These are phyloP conservation scores for Entomortierella chlamydospora DNA, from an alignment of 192 early-diverging fungal genomes.

Conservation along the genomic window DNA sequence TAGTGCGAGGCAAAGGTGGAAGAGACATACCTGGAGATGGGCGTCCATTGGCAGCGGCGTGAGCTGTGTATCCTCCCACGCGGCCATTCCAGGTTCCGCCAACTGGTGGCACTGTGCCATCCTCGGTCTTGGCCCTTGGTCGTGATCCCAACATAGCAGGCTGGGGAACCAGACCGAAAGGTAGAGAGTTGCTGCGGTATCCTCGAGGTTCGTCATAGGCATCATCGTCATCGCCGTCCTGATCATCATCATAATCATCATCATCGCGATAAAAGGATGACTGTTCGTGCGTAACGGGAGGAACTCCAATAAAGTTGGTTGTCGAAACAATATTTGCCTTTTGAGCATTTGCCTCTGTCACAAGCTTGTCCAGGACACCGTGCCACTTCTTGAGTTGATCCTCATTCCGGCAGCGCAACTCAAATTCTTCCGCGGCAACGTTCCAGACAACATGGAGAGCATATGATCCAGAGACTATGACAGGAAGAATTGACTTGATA, in stretches of 20 bases:
- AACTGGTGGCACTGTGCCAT: slow-evolving; percentile 33
- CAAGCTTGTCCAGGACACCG: slow-evolving; percentile 75
- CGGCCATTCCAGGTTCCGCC: slow-evolving; percentile 50
- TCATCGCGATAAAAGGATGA: slow-evolving; percentile 57
- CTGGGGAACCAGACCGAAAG: slow-evolving; percentile 46
- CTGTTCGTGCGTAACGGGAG: slow-evolving; percentile 32
- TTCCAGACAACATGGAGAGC: slow-evolving; percentile 86
- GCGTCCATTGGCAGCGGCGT: slow-evolving; percentile 25
- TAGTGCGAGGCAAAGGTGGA: slow-evolving; percentile 48
- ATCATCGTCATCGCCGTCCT: slow-evolving; percentile 54
- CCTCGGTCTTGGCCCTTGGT: slow-evolving; percentile 53
- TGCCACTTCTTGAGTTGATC: slow-evolving; percentile 96
- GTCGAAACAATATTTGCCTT: slow-evolving; percentile 50
- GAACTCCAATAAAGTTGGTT: slow-evolving; percentile 46
- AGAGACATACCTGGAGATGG: slow-evolving; percentile 52
- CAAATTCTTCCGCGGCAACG: slow-evolving; percentile 83
- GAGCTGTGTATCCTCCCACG: slow-evolving; percentile 30
- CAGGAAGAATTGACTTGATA: slow-evolving; percentile 64
- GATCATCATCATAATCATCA: slow-evolving; percentile 62
- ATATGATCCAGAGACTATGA: slow-evolving; percentile 59
- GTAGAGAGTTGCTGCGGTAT: slow-evolving; percentile 55
- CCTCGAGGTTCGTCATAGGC: slow-evolving; percentile 41
- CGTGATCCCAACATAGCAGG: slow-evolving; percentile 47
- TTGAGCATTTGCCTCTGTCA: slow-evolving; percentile 64
- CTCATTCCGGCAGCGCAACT: slow-evolving; percentile 87